A percentile compares a stretch with the other conserved stretches of the same genome.
Evolutionary conservation across 1,139 yeast genomes (phyloP).

Genomic region (Pneumocystis wakefieldiae): DNA sequence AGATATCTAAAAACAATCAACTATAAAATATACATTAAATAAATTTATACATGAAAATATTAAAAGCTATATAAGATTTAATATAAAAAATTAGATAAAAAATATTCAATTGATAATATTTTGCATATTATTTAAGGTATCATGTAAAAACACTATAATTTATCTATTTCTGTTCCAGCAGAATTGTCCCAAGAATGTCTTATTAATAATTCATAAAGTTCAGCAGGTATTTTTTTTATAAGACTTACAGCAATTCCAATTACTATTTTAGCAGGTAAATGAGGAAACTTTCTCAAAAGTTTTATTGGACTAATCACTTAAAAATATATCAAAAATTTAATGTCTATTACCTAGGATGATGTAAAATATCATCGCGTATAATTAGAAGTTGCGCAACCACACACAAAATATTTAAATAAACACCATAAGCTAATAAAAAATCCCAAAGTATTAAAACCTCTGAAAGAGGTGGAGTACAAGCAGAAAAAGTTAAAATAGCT

Average conservation of each 20-base stretch:
- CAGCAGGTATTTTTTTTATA: constrained; percentile 57
- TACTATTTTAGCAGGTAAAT: constrained; percentile 55
- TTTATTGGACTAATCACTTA: constrained; percentile 45
- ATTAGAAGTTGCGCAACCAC: constrained; percentile 71
- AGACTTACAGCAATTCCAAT: constrained; percentile 38
- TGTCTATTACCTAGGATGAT: constrained; percentile 27
- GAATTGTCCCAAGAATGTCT: constrained; percentile 52
- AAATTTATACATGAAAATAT: constrained; percentile 47
- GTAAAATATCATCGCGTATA: constrained; percentile 46
- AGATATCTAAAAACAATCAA: constrained; percentile 40
- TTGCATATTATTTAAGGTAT: constrained; percentile 18
- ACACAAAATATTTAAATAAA: constrained; percentile 72
- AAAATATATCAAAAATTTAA: not conserved
- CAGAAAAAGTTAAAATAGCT: constrained; percentile 66
- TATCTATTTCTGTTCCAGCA: constrained; percentile 13
- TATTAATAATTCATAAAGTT: constrained; percentile 50
- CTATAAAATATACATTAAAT: constrained; percentile 59
- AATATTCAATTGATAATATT: constrained; percentile 11
- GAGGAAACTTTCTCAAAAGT: constrained; percentile 57
- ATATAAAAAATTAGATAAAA: constrained; percentile 33
- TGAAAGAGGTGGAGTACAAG: constrained; percentile 74
- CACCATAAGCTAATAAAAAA: constrained; percentile 77
- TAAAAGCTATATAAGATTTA: constrained; percentile 55
- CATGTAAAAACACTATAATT: not conserved
- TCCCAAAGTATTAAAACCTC: constrained; percentile 80